These are phyloP conservation scores for Mediolabrus comicus DNA, from an alignment of 108 stramenopile genomes.

Conservation along the genomic window DNA sequence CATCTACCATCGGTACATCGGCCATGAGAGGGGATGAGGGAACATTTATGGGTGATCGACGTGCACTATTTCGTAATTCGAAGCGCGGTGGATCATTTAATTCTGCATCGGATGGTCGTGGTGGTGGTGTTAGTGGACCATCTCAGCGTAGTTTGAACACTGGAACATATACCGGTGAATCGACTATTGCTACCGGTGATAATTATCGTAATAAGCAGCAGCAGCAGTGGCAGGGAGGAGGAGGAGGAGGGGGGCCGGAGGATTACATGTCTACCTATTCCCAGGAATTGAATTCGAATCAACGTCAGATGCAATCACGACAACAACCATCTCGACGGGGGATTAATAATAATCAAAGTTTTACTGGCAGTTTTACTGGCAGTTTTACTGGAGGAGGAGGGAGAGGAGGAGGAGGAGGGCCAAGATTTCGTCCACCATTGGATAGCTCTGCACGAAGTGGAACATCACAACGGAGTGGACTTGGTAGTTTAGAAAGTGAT, in stretches of 20 bases:
- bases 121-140: too few relatives aligned
- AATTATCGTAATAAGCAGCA: background rate
- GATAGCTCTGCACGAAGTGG: background rate
- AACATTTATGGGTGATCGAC: background rate
- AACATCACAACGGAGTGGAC: background rate
- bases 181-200: background rate
- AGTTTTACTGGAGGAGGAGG: background rate
- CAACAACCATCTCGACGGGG: background rate
- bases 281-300: background rate
- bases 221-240: background rate
- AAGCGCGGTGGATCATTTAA: background rate
- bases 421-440: background rate
- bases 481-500: background rate
- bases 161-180: background rate
- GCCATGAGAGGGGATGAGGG: background rate
- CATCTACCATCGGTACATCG: too few relatives aligned
- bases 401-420: background rate
- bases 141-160: background rate
- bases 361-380: background rate
- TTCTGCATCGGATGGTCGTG: too few relatives aligned
- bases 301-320: background rate
- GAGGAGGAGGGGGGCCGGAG: background rate
- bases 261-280: background rate
- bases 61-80: background rate
- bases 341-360: background rate